Conservation (phyloP, 306 rosid species). For the Acmispon strigosus region DNA sequence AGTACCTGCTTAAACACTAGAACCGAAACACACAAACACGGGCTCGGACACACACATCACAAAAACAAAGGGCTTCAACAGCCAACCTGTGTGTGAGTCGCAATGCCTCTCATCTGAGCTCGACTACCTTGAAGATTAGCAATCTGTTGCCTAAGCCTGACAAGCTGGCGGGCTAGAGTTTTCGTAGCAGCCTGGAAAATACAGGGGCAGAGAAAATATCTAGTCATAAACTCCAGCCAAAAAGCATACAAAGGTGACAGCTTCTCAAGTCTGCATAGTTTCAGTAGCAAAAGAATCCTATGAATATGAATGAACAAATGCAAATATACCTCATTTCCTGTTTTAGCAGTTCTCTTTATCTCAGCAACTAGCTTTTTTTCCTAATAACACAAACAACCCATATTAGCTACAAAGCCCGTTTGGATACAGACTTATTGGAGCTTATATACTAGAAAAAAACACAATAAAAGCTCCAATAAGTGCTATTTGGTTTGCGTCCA, state of each 20-base stretch:
- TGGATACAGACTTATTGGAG: background rate
- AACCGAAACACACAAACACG: background rate
- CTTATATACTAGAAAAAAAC: too few relatives aligned
- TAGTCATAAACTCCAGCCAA: background rate
- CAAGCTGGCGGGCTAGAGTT: slow-evolving; percentile 82
- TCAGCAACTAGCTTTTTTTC: slow-evolving; percentile 90
- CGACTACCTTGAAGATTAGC: slow-evolving; percentile 97
- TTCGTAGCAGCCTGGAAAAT: slow-evolving; percentile 78
- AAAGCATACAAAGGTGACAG: background rate
- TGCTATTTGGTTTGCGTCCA: too few relatives aligned
- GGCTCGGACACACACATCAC: background rate
- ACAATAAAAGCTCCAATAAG: too few relatives aligned
- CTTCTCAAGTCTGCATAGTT: background rate
- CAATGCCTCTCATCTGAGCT: slow-evolving; percentile 99
- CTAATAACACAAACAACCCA: slow-evolving; percentile 37
- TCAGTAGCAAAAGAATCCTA: slow-evolving; percentile 1
- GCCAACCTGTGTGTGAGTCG: slow-evolving; percentile 93
- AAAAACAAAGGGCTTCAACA: slow-evolving; percentile 8
- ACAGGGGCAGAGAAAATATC: slow-evolving; percentile 16
- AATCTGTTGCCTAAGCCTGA: slow-evolving; percentile 94
- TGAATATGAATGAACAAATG: background rate
- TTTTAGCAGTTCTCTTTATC: slow-evolving; percentile 96
- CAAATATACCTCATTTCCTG: slow-evolving; percentile 76
- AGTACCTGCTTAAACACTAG: background rate
- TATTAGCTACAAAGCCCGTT: slow-evolving; percentile 2